These are phyloP conservation scores for Cercospora zeina DNA, from an alignment of 2,329 filamentous ascomycete genomes.

Conservation along the genomic window DNA sequence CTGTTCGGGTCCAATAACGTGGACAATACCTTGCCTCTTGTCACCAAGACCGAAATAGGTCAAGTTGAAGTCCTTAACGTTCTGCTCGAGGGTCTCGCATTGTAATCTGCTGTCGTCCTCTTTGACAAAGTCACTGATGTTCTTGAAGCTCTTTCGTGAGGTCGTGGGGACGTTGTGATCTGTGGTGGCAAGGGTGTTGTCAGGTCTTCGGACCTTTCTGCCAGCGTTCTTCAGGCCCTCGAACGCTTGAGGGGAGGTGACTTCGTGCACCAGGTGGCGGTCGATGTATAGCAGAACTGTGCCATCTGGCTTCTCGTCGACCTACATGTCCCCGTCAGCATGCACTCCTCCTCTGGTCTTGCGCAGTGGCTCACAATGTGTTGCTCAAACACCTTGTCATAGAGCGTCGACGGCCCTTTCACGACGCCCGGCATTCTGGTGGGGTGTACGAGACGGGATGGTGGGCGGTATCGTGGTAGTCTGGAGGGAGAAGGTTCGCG, in stretches of 20 bases:
- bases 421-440: constrained; percentile 38
- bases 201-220: constrained; percentile 84
- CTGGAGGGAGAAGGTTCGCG: not conserved
- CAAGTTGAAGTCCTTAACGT: constrained; percentile 93
- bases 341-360: not conserved
- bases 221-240: constrained; percentile 89
- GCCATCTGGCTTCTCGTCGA: constrained; percentile 92
- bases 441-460: not conserved
- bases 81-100: constrained; percentile 94
- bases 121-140: constrained; percentile 88
- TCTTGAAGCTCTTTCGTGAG: constrained; percentile 88
- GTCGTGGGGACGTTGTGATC: constrained; percentile 97
- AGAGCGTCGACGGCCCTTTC: constrained; percentile 48
- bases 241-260: constrained; percentile 98
- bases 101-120: constrained; percentile 91
- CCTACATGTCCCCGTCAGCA: constrained; percentile 22
- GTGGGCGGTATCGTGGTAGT: not conserved
- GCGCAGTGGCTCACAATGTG: constrained; percentile 63
- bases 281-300: constrained; percentile 93
- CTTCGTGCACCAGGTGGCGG: constrained; percentile 95
- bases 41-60: constrained; percentile 97
- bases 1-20: constrained; percentile 97
- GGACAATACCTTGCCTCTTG: constrained; percentile 96
- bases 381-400: constrained; percentile 95
- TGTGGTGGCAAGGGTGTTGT: constrained; percentile 94